These are phyloP conservation scores for Scortechinia acanthostroma DNA, from an alignment of 2,329 filamentous ascomycete genomes.

Conservation along the genomic window DNA sequence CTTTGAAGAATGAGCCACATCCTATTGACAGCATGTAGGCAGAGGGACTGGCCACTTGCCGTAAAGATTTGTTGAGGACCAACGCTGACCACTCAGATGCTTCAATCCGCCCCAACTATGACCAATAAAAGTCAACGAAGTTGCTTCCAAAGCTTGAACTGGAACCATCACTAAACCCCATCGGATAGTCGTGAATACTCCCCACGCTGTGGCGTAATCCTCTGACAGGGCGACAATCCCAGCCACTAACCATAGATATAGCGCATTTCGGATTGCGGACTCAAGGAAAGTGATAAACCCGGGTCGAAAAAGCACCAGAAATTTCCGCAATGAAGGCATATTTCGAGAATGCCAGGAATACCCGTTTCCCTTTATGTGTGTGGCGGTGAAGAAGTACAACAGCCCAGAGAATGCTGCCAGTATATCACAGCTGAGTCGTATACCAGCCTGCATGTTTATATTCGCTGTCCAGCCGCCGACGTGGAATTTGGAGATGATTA, in stretches of 20 bases:
- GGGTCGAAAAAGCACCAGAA: constrained; percentile 44
- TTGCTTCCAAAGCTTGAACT: constrained; percentile 59
- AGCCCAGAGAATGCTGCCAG: constrained; percentile 45
- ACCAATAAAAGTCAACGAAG: constrained; percentile 56
- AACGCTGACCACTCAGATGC: too few species aligned
- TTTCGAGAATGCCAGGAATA: too few species aligned
- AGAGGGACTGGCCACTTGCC: constrained; percentile 10
- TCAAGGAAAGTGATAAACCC: constrained; percentile 54
- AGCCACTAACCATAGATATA: constrained; percentile 66
- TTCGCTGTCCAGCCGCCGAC: constrained; percentile 43
- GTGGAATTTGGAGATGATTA: constrained; percentile 61
- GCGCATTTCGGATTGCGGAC: constrained; percentile 58
- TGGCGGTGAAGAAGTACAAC: constrained; percentile 47
- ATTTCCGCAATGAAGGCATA: constrained; percentile 29
- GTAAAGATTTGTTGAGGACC: constrained; percentile 16
- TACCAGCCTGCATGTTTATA: constrained; percentile 54
- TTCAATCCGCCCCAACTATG: constrained; percentile 61
- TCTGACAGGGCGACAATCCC: constrained; percentile 56
- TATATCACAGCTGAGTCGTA: constrained; percentile 54
- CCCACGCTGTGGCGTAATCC: constrained; percentile 67
- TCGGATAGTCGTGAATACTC: constrained; percentile 67
- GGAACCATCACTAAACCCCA: constrained; percentile 73
- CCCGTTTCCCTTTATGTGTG: constrained; percentile 16
- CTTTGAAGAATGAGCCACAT: too few species aligned
- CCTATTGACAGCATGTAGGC: too few species aligned